These are phyloP conservation scores for Tulasnella sp. DNA, from an alignment of 768 basidiomycete genomes.

Conservation along the genomic window DNA sequence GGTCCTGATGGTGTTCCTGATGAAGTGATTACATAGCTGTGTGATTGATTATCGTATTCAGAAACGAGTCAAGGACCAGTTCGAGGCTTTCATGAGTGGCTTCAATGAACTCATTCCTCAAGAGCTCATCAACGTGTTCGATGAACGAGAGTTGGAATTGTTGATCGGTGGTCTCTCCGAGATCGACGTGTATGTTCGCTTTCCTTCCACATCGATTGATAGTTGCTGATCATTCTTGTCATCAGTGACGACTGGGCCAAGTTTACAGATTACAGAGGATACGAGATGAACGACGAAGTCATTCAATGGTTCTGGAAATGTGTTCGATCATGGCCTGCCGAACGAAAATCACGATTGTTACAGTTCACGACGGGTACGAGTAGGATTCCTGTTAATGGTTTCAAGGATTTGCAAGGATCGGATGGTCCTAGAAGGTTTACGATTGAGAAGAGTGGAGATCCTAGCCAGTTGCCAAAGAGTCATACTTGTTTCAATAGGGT, in stretches of 20 bases:
- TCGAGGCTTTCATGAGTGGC: constrained; percentile 99
- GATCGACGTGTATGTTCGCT: constrained; percentile 75
- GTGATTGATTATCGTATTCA: constrained; percentile 97
- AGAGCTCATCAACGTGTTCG: constrained; percentile 95
- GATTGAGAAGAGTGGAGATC: constrained; percentile 97
- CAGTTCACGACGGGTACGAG: constrained; percentile 97
- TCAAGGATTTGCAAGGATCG: constrained; percentile 96
- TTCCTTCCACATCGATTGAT: background rate
- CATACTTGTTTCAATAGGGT: constrained; percentile 88
- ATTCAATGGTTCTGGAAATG: constrained; percentile 99
- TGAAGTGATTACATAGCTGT: constrained; percentile 24
- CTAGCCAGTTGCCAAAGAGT: constrained; percentile 90
- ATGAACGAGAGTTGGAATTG: constrained; percentile 92
- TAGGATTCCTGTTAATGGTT: constrained; percentile 94
- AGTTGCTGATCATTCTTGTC: constrained; percentile 4
- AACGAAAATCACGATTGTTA: constrained; percentile 89
- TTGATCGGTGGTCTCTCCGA: constrained; percentile 99
- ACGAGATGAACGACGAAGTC: constrained; percentile 87
- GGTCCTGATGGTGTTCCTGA: constrained; percentile 11
- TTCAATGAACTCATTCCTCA: constrained; percentile 99
- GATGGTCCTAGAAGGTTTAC: constrained; percentile 96
- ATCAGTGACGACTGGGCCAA: constrained; percentile 92
- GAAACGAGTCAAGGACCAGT: constrained; percentile 94
- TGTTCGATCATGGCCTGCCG: constrained; percentile 92
- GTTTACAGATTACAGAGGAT: constrained; percentile 97